Conservation (phyloP, 768 basidiomycete genomes). For the Boletus subparvulus region DNA sequence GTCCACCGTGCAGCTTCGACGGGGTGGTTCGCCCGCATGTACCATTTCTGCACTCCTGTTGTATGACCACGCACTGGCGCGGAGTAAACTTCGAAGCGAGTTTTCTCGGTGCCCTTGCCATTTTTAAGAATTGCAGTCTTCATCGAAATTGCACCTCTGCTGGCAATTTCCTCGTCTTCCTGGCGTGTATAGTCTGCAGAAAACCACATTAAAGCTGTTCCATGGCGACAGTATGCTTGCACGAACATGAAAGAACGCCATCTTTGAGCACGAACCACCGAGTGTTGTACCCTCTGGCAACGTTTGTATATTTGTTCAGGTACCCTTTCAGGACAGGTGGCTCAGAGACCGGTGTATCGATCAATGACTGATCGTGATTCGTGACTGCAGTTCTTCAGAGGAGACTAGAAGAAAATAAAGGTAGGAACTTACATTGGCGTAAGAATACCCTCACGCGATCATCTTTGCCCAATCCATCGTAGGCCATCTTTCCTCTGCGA, state of each 20-base stretch:
- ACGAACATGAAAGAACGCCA: slow-evolving; percentile 81
- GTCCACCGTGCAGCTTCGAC: slow-evolving; percentile 90
- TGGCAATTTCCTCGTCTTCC: slow-evolving; percentile 84
- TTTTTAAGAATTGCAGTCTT: slow-evolving; percentile 66
- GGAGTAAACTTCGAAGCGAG: slow-evolving; percentile 82
- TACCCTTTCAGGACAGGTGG: slow-evolving; percentile 72
- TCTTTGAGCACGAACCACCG: slow-evolving; percentile 91
- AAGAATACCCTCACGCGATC: slow-evolving; percentile 82
- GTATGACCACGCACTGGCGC: slow-evolving; percentile 48
- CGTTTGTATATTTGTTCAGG: slow-evolving; percentile 90
- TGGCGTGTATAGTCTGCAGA: slow-evolving; percentile 74
- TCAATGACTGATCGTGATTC: slow-evolving; percentile 75
- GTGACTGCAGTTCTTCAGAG: slow-evolving; percentile 48
- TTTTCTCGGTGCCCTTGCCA: slow-evolving; percentile 50
- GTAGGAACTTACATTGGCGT: slow-evolving; percentile 64
- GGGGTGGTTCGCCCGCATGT: slow-evolving; percentile 81
- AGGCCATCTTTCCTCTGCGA: slow-evolving; percentile 65
- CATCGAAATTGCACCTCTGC: slow-evolving; percentile 87
- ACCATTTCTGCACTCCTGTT: slow-evolving; percentile 66
- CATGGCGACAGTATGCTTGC: neutral
- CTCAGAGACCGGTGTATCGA: slow-evolving; percentile 49
- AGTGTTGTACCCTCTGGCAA: slow-evolving; percentile 84
- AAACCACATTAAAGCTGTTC: slow-evolving; percentile 1
- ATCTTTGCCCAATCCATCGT: slow-evolving; percentile 71
- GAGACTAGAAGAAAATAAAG: neutral